phyloP scores from a whole-genome alignment of 148 eudicot species.

The Rhododendron kiyosumense region DNA sequence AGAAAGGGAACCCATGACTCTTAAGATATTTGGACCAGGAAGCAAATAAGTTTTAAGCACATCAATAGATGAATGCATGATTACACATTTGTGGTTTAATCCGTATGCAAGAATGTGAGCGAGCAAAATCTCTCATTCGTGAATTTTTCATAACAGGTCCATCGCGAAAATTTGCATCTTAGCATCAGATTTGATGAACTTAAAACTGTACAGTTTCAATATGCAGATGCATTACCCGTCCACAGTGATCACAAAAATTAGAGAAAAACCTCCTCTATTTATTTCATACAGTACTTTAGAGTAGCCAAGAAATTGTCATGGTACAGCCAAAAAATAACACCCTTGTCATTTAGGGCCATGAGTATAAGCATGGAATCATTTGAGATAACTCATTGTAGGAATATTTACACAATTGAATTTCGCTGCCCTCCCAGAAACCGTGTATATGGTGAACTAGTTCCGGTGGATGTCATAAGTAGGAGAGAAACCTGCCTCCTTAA shows the following conservation, averaged over 20 bases:
- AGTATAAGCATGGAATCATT: background rate
- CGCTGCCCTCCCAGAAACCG: conserved; percentile 62
- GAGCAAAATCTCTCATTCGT: background rate
- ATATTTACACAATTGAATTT: conserved; percentile 22
- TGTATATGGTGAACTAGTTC: conserved; percentile 45
- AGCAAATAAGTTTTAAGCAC: no score
- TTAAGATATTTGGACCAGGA: no score
- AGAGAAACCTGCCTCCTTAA: conserved; percentile 78
- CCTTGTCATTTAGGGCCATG: background rate
- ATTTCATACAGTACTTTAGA: background rate
- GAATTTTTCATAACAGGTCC: background rate
- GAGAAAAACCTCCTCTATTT: background rate
- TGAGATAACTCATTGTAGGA: background rate
- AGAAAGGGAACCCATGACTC: no score
- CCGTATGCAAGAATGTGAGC: no score
- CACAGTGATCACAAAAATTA: background rate
- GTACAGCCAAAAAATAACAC: background rate
- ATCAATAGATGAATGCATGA: no score
- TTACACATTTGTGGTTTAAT: background rate
- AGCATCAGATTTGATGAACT: background rate
- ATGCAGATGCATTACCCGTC: background rate
- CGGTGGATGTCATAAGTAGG: conserved; percentile 70
- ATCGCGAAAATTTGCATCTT: background rate
- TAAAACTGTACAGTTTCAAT: background rate
- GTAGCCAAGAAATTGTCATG: background rate